Conservation (phyloP, 75 land plant species). For the Picea sitchensis region DNA sequence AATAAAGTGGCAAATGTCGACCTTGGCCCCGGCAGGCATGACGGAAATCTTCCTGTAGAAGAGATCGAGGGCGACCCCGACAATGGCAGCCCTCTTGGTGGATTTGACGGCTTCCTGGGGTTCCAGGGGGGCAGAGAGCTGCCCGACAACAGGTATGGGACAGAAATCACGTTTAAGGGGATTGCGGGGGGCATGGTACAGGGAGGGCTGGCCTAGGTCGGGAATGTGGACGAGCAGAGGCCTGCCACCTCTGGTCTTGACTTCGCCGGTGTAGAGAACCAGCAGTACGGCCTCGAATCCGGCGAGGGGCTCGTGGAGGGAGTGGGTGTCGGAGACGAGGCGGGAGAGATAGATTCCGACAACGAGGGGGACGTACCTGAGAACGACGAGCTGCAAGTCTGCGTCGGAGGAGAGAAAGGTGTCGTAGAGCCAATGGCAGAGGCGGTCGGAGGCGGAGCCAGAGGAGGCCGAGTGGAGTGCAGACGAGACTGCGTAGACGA, state of each 20-base stretch:
- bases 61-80: conserved; percentile 79
- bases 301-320: conserved; percentile 20
- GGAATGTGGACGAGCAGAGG: conserved; percentile 23
- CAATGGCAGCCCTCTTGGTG: conserved; percentile 82
- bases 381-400: conserved; percentile 42
- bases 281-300: conserved; percentile 63
- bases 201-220: conserved; percentile 12
- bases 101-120: conserved; percentile 87
- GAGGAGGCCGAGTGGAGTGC: conserved; percentile 47
- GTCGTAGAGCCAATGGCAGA: conserved; percentile 98
- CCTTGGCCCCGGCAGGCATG: conserved; percentile 83
- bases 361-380: conserved; percentile 27
- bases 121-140: conserved; percentile 69
- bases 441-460: conserved; percentile 80
- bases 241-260: conserved; percentile 31
- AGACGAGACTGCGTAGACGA: conserved; percentile 47
- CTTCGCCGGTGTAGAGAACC: conserved; percentile 42
- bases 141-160: conserved; percentile 20
- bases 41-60: conserved; percentile 68
- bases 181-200: conserved; percentile 26
- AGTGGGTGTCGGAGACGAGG: not conserved
- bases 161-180: too few relatives aligned
- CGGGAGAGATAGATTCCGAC: conserved; percentile 49
- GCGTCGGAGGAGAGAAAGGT: conserved; percentile 63
- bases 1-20: conserved; percentile 71